Evolutionary conservation across 805 yeast genomes (phyloP).

Genomic region (Candida hungchunana): DNA sequence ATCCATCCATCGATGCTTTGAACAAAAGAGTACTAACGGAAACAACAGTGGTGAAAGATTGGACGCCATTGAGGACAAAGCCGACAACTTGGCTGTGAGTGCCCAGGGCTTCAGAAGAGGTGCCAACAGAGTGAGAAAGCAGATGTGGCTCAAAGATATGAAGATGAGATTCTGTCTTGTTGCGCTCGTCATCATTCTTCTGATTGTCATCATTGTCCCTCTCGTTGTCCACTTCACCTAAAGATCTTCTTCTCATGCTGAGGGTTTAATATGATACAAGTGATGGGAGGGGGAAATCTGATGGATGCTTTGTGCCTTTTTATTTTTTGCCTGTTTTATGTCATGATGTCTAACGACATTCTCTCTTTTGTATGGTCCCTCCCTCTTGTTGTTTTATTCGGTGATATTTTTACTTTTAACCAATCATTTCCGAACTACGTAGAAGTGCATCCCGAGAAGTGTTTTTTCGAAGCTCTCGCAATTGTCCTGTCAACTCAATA

Average conservation of each 20-base stretch:
- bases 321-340: too few relatives aligned
- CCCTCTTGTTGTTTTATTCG: not conserved
- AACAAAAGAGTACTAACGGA: conserved; percentile 89
- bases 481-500: too few relatives aligned
- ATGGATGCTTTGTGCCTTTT: too few relatives aligned
- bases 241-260: not conserved
- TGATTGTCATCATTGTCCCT: conserved; percentile 88
- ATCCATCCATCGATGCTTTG: not conserved
- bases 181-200: conserved; percentile 70
- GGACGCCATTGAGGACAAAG: conserved; percentile 87
- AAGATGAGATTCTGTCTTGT: conserved; percentile 92
- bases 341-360: too few relatives aligned
- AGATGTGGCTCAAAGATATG: conserved; percentile 99
- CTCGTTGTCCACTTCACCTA: conserved; percentile 79
- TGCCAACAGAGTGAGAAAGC: conserved; percentile 95
- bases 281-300: too few relatives aligned
- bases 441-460: too few relatives aligned
- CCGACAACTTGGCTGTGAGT: conserved; percentile 84
- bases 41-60: conserved; percentile 86
- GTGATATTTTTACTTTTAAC: too few relatives aligned
- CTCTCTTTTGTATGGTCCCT: too few relatives aligned
- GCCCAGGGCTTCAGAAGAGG: conserved; percentile 96
- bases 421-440: too few relatives aligned
- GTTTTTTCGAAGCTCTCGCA: too few relatives aligned
- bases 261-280: too few relatives aligned